These are phyloP conservation scores for Fomitopsis palustris DNA, from an alignment of 1,284 basidiomycete genomes.

Conservation along the genomic window DNA sequence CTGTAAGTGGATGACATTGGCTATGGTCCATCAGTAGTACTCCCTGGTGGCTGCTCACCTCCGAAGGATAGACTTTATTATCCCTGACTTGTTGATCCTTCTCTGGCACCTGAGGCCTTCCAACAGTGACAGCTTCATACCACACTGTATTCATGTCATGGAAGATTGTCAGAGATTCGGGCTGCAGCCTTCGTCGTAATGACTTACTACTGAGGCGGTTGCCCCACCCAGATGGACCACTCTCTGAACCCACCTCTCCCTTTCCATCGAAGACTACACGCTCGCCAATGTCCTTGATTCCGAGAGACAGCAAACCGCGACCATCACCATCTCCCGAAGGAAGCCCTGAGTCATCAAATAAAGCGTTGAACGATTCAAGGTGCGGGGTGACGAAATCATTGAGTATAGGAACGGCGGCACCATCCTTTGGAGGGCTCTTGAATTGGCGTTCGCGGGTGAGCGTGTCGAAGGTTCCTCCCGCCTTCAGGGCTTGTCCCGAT, in stretches of 20 bases:
- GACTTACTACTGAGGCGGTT: slow-evolving; percentile 79
- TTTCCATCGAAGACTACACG: slow-evolving; percentile 93
- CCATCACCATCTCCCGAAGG: slow-evolving; percentile 73
- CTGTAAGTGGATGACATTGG: slow-evolving; percentile 35
- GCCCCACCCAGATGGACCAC: slow-evolving; percentile 64
- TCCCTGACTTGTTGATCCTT: slow-evolving; percentile 76
- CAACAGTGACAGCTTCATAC: slow-evolving; percentile 85
- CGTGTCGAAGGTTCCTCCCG: slow-evolving; percentile 72
- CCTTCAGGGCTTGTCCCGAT: slow-evolving; percentile 12
- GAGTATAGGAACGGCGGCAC: slow-evolving; percentile 77
- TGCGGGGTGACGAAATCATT: slow-evolving; percentile 95
- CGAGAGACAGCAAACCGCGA: slow-evolving; percentile 78
- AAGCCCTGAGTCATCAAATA: slow-evolving; percentile 84
- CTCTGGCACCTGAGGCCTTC: slow-evolving; percentile 86
- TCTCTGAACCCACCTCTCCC: slow-evolving; percentile 45
- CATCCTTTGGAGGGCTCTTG: slow-evolving; percentile 69
- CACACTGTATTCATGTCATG: slow-evolving; percentile 55
- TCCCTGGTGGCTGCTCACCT: slow-evolving; percentile 48
- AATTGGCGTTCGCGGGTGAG: slow-evolving; percentile 82
- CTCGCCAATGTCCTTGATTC: slow-evolving; percentile 82
- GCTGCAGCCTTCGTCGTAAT: slow-evolving; percentile 1
- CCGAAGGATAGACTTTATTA: slow-evolving; percentile 82
- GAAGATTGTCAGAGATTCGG: too few species aligned
- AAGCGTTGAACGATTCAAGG: slow-evolving; percentile 94
- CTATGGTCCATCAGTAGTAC: neutral